Conservation (phyloP, 1,284 basidiomycete species). For the Ceratobasidium papillatum region DNA sequence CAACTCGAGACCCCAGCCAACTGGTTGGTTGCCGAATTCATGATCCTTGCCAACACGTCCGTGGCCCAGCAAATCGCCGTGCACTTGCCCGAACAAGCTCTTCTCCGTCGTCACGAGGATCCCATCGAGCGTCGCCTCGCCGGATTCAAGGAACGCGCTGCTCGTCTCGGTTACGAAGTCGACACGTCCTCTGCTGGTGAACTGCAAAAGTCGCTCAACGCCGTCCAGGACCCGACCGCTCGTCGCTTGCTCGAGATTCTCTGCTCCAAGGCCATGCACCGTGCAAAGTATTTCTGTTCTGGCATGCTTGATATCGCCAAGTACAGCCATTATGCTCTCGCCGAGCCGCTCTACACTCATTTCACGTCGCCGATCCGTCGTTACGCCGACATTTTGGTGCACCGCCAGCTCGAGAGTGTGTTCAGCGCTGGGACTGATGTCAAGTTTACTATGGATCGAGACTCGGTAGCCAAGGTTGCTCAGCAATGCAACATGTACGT, state of each 20-base stretch:
- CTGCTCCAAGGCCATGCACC: constrained; percentile 87
- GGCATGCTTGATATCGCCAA: constrained; percentile 99
- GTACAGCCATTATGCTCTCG: constrained; percentile 93
- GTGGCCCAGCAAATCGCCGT: constrained; percentile 94
- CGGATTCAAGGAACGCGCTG: constrained; percentile 80
- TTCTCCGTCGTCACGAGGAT: constrained; percentile 91
- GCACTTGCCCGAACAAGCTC: constrained; percentile 92
- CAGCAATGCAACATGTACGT: constrained; percentile 95
- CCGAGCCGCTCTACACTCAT: constrained; percentile 93
- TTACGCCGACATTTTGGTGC: constrained; percentile 95
- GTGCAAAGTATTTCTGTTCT: constrained; percentile 97
- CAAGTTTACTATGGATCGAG: constrained; percentile 96
- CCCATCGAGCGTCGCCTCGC: constrained; percentile 91
- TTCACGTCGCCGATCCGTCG: constrained; percentile 95
- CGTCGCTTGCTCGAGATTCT: constrained; percentile 81
- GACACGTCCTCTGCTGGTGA: constrained; percentile 83
- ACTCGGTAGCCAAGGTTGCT: constrained; percentile 95
- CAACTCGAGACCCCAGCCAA: constrained; percentile 77
- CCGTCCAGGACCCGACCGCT: constrained; percentile 75
- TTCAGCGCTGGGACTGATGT: constrained; percentile 73
- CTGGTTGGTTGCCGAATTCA: constrained; percentile 93
- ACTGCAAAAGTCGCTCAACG: constrained; percentile 83
- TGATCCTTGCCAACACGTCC: constrained; percentile 90
- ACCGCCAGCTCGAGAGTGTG: constrained; percentile 95
- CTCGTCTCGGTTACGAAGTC: constrained; percentile 83